Conservation (phyloP, 2,329 filamentous ascomycete genomes). For the Penicillium hesseltinei region DNA sequence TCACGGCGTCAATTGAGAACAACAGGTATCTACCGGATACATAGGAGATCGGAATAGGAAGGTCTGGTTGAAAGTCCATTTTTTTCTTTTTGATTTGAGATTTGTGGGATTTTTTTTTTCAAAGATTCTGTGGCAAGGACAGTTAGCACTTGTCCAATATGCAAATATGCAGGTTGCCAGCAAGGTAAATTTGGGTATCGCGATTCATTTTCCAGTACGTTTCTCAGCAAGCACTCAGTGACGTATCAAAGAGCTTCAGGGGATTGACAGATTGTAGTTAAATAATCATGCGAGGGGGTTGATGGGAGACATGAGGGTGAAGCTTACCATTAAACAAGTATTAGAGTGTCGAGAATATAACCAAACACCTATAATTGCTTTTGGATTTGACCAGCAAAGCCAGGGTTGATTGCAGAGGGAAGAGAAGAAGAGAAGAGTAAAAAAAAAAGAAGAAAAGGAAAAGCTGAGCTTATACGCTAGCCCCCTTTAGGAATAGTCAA, state of each 20-base stretch:
- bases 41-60: conserved; percentile 74
- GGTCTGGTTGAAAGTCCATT: conserved; percentile 41
- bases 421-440: conserved; percentile 14
- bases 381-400: conserved; percentile 32
- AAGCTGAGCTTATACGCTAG: conserved; percentile 17
- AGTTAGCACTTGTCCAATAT: conserved; percentile 12
- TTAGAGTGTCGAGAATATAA: conserved; percentile 8
- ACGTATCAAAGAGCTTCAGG: conserved; percentile 58
- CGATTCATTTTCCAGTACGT: conserved; percentile 41
- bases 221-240: conserved; percentile 45
- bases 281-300: conserved; percentile 60
- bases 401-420: conserved; percentile 17
- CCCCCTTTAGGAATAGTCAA: conserved; percentile 10
- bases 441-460: conserved; percentile 21
- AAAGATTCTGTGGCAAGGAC: conserved; percentile 20
- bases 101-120: conserved; percentile 8
- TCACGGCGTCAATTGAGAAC: conserved; percentile 80
- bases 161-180: not conserved
- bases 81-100: conserved; percentile 13
- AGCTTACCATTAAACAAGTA: conserved; percentile 33
- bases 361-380: not conserved
- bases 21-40: conserved; percentile 81
- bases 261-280: conserved; percentile 76
- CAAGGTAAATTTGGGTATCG: conserved; percentile 6
- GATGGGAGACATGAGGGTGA: not conserved